Base-by-base conservation (phyloP, 1,284 basidiomycete genomes). In the Cryptococcus deneoformans region DNA sequence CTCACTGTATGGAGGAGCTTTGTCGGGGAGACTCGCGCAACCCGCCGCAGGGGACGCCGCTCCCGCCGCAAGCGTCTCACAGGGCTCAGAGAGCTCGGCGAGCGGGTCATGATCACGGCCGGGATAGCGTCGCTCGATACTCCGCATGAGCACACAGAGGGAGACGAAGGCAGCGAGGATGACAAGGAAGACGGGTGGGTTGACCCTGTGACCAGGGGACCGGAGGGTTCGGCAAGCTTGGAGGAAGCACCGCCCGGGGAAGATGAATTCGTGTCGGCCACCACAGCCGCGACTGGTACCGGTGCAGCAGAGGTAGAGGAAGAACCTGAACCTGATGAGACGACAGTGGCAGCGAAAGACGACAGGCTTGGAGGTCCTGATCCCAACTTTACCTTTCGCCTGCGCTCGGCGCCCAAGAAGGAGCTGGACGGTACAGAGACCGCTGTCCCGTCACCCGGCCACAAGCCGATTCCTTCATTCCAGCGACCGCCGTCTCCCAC, bases 21-120 rank as follows among this genome's bases (percentile, higher is more conserved):
- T n/a, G 75, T 76, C 1, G 75, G 72, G 20, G 71, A 76, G 60
- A 76, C 72, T 2, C 58, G 75, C 16, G 72, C 75, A 9, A 70
- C 65, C 37, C 45, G 69, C 45, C 53, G 59, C 59, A 53, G 20
- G 34, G 46, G 34, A n/a, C 46, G 14, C 35, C 38, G 43, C 34
- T 4, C 16, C 2, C 46, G 12, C 29, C 9, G 29, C n/a, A 29
- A 52, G 53, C n/a, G 53, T 55, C 5, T 47, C 54, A 4, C 51
- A 10, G 59, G 54, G 10, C 36, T 60, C 48, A 56, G 58, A 29
- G 61, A 60, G 49, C 50, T 60, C 20, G 57, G 62, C 8, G 54
- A 58, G 42, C 57, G 61, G 36, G 47, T 61, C 24, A 60, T 58
- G 58, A 56, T 47, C 37, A 55, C 37, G 44, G 61, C 58, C 39